phyloP scores from a whole-genome alignment of 1,284 basidiomycete species.

The Veloboletus limbatus region DNA sequence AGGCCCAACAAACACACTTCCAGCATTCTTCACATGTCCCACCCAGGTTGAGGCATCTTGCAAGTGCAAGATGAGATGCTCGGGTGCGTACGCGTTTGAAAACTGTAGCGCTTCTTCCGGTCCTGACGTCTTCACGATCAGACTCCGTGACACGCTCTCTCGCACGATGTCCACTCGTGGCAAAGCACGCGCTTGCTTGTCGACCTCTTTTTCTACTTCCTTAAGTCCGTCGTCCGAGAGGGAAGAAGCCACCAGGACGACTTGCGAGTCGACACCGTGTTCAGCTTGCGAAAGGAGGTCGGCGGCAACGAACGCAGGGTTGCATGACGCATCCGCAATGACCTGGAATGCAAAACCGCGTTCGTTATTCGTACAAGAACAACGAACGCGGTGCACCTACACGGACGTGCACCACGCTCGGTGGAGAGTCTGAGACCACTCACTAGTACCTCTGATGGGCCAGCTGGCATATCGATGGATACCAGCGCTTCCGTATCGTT shows the following conservation, averaged over 20 bases:
- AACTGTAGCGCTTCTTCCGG: constrained; percentile 82
- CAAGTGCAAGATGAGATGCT: constrained; percentile 92
- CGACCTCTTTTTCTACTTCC: constrained; percentile 83
- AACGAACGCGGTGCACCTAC: constrained; percentile 35
- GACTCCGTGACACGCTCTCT: constrained; percentile 87
- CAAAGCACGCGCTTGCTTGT: constrained; percentile 83
- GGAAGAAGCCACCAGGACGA: constrained; percentile 84
- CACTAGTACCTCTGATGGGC: constrained; percentile 94
- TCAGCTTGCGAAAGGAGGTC: constrained; percentile 98
- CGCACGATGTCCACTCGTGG: constrained; percentile 89
- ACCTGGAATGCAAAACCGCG: constrained; percentile 54
- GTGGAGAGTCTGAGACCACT: constrained; percentile 35
- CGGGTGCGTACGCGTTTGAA: constrained; percentile 97
- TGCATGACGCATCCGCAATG: constrained; percentile 85
- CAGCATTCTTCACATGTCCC: constrained; percentile 80
- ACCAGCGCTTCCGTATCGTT: constrained; percentile 98
- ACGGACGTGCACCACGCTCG: constrained; percentile 16
- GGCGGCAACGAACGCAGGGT: constrained; percentile 91
- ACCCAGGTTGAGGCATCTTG: constrained; percentile 69
- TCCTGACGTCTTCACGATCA: constrained; percentile 76
- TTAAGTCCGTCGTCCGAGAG: constrained; percentile 63
- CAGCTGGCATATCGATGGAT: constrained; percentile 99
- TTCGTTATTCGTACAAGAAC: constrained; percentile 38
- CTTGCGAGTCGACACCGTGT: constrained; percentile 97
- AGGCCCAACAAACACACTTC: constrained; percentile 93